Evolutionary conservation across 2,329 filamentous ascomycete genomes (phyloP).

Genomic region (Beauveria brongniartii): DNA sequence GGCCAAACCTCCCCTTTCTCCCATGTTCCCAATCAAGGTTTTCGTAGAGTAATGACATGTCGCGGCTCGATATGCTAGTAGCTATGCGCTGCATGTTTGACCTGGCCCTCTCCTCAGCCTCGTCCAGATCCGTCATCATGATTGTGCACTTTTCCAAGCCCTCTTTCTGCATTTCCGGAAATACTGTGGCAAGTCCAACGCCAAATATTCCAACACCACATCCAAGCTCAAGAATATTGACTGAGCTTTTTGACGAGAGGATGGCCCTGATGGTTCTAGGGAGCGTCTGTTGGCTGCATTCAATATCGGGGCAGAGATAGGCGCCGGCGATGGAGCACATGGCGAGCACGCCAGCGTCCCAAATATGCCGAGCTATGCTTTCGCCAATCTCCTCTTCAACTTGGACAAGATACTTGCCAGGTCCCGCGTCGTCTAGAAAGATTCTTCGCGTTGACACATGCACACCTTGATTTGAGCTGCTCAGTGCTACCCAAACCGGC

Average conservation of each 20-base stretch:
- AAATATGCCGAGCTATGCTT: constrained; percentile 51
- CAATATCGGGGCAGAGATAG: constrained; percentile 19
- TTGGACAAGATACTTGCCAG: constrained; percentile 24
- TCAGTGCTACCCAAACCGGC: constrained; percentile 33
- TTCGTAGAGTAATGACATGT: constrained; percentile 36
- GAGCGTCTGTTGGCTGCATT: constrained; percentile 19
- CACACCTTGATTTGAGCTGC: constrained; percentile 15
- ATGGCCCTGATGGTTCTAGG: constrained; percentile 24
- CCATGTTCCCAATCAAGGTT: constrained; percentile 51
- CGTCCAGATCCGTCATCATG: constrained; percentile 48
- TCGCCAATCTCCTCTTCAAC: constrained; percentile 51
- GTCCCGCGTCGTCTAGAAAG: constrained; percentile 17
- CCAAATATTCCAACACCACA: constrained; percentile 50
- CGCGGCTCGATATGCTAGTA: constrained; percentile 12
- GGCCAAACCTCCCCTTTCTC: constrained; percentile 34
- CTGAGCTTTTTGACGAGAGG: constrained; percentile 18
- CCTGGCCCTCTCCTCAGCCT: constrained; percentile 41
- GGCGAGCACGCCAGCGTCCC: constrained; percentile 48
- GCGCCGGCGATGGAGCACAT: constrained; percentile 25
- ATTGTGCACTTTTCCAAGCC: constrained; percentile 23
- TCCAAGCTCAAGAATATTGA: constrained; percentile 47
- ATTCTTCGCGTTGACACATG: constrained; percentile 24
- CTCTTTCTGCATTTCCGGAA: constrained; percentile 18
- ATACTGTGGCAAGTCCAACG: constrained; percentile 35
- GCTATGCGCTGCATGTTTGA: constrained; percentile 36